Conservation (phyloP, 257 asterid species). For the Petunia axillaris region DNA sequence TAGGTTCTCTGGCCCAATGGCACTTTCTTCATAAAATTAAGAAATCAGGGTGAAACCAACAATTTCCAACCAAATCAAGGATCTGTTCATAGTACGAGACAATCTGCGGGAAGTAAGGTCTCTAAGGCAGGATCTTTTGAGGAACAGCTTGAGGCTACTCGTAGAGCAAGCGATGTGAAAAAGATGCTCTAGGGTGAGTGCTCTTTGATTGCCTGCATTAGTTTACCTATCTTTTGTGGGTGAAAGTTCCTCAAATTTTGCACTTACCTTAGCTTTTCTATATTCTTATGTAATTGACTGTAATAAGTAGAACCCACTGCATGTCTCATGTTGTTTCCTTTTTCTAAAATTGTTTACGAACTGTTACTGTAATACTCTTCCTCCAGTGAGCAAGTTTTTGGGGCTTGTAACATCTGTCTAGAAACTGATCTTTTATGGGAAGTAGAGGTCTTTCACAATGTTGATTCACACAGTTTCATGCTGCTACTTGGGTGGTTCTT, state of each 20-base stretch:
- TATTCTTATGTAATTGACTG: neutral
- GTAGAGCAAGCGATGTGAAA: conserved; percentile 87
- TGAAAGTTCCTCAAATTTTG: no score
- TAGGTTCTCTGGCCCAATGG: conserved; percentile 98
- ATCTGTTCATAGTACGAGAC: conserved; percentile 44
- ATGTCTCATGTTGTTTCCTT: neutral
- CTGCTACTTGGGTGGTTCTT: neutral
- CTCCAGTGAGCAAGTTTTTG: conserved; percentile 1
- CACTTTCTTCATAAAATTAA: conserved; percentile 69
- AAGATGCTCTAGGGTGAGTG: conserved; percentile 85
- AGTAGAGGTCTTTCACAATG: neutral
- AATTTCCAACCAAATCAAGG: conserved; percentile 44
- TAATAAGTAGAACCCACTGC: neutral
- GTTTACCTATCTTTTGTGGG: conserved; percentile 7
- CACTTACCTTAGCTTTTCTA: neutral
- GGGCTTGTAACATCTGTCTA: neutral
- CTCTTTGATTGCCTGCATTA: neutral
- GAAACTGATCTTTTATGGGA: conserved; percentile 5
- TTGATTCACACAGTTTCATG: neutral
- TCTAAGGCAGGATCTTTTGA: conserved; percentile 77
- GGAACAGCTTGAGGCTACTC: conserved; percentile 97
- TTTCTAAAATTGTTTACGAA: neutral
- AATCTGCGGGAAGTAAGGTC: conserved; percentile 49
- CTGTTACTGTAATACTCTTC: neutral
- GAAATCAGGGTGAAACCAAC: conserved; percentile 42